These are phyloP conservation scores for Phytophthora macrochlamydospora DNA, from an alignment of 352 stramenopile genomes.

Conservation along the genomic window DNA sequence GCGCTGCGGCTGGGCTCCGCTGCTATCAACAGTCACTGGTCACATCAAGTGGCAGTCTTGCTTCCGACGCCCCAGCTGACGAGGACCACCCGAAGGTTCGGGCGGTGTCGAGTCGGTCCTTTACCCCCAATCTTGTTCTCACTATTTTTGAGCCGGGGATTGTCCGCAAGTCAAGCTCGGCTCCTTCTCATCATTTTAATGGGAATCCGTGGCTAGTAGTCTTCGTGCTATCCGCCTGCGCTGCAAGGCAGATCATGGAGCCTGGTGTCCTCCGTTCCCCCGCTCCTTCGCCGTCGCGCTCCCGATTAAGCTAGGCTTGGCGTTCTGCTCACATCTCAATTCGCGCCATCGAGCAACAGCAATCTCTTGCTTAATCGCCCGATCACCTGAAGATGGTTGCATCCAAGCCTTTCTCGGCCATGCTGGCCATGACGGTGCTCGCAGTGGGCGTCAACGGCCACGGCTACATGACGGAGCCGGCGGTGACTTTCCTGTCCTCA, in stretches of 20 bases:
- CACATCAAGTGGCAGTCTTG: background rate
- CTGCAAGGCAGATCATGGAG: conserved; percentile 19
- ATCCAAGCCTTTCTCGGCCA: conserved; percentile 12
- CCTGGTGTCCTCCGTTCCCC: background rate
- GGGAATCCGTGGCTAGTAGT: conserved; percentile 3
- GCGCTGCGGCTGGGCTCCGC: background rate
- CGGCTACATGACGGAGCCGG: conserved; percentile 31
- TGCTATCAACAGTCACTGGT: background rate
- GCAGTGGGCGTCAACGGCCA: conserved; percentile 18
- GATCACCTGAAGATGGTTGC: conserved; percentile 18
- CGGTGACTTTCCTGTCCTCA: conserved; percentile 31
- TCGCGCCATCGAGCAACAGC: conserved; percentile 17
- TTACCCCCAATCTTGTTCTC: background rate
- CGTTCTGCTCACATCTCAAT: conserved; percentile 24
- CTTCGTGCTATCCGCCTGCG: conserved; percentile 18
- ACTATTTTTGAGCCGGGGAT: conserved; percentile 4
- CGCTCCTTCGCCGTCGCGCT: background rate
- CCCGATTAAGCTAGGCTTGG: conserved; percentile 11
- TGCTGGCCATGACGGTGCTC: conserved; percentile 17
- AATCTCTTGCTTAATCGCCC: conserved; percentile 1
- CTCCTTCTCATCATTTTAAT: conserved; percentile 16
- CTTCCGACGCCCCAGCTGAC: background rate
- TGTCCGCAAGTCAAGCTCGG: background rate
- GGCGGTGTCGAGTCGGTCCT: background rate
- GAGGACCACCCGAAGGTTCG: background rate